These are phyloP conservation scores for Linnemannia exigua DNA, from an alignment of 192 early-diverging fungal genomes.

Conservation along the genomic window DNA sequence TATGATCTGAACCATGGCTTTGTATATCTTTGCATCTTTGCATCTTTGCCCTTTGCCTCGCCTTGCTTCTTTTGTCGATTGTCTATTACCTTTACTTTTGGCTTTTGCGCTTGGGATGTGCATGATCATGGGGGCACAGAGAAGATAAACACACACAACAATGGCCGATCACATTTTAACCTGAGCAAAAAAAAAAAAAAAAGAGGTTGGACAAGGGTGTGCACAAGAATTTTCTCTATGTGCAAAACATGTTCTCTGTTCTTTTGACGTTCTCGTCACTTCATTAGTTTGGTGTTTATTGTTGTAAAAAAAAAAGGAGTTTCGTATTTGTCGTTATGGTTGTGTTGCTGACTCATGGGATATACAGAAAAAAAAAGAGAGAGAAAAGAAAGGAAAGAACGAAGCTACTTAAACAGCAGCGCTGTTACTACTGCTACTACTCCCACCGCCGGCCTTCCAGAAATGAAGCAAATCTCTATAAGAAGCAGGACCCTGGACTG, in stretches of 20 bases:
- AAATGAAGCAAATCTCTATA: conserved; percentile 52
- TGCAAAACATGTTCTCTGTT: neutral
- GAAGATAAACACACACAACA: neutral
- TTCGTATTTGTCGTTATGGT: neutral
- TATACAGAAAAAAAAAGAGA: neutral
- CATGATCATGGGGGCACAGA: no score
- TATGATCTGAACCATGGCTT: no score
- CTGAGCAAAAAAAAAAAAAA: neutral
- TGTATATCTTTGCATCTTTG: no score
- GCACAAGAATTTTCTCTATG: neutral
- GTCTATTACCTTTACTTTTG: no score
- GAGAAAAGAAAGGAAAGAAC: neutral
- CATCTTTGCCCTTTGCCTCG: neutral
- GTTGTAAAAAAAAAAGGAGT: neutral
- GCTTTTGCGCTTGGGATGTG: no score
- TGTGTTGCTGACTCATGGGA: neutral
- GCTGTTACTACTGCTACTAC: neutral
- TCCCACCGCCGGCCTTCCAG: conserved; percentile 41
- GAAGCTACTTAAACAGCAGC: conserved; percentile 17
- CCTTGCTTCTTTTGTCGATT: no score
- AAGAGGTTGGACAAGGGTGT: neutral
- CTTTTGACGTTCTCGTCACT: neutral
- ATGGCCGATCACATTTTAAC: neutral
- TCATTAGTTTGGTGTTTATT: conserved; percentile 13
- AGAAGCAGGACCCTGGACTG: conserved; percentile 38